phyloP scores from a whole-genome alignment of 257 asterid species.

The Salvia miltiorrhiza region DNA sequence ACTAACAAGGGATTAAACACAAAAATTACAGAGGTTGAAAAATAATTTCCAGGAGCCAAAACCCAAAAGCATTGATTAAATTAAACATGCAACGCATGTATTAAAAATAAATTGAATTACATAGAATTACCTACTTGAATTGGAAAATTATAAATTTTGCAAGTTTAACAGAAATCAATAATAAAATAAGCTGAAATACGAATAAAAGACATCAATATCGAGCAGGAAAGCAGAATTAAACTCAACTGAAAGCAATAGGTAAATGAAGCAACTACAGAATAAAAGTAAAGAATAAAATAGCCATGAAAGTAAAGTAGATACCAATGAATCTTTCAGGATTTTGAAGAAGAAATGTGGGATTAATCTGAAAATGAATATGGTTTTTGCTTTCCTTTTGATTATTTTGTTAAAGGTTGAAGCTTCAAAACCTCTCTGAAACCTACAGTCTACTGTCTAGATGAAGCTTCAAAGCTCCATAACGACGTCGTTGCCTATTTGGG shows the following conservation, averaged over 20 bases:
- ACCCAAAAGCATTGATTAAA: not conserved
- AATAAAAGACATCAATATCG: conserved; percentile 3
- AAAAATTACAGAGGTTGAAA: not conserved
- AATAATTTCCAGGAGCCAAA: not conserved
- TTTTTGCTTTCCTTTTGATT: conserved; percentile 17
- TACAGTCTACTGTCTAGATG: not conserved
- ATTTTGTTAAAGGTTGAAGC: too few relatives aligned
- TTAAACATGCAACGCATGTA: not conserved
- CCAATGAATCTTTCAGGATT: conserved; percentile 15
- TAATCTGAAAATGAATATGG: not conserved
- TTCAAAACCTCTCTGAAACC: too few relatives aligned
- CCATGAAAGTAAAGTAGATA: conserved; percentile 37
- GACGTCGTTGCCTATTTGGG: not conserved
- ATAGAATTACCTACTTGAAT: conserved; percentile 16
- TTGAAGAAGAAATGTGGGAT: conserved; percentile 15
- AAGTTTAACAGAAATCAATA: not conserved
- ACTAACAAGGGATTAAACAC: too few relatives aligned
- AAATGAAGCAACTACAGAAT: conserved; percentile 14
- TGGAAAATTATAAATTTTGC: not conserved
- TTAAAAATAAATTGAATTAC: not conserved
- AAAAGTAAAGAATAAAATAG: conserved; percentile 31
- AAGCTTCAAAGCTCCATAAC: not conserved
- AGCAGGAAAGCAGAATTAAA: conserved; percentile 4
- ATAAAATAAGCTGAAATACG: not conserved
- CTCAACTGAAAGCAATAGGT: conserved; percentile 16